These are phyloP conservation scores for Rhytidhysteron rufulum DNA, from an alignment of 2,329 filamentous ascomycete species.

Conservation along the genomic window DNA sequence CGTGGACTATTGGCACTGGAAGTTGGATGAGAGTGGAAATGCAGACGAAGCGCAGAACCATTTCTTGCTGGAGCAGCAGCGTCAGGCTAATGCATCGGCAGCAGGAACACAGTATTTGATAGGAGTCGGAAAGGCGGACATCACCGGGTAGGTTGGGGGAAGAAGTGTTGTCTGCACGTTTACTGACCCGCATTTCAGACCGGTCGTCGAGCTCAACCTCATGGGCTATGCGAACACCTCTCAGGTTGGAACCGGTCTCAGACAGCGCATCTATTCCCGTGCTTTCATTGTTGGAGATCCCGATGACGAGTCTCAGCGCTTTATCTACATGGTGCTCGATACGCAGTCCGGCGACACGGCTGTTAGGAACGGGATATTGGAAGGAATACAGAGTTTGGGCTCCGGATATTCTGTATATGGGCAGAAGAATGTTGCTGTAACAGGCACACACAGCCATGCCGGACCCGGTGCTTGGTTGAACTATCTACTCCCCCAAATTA, in stretches of 20 bases:
- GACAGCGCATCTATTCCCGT: slow-evolving; percentile 83
- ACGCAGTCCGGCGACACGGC: slow-evolving; percentile 86
- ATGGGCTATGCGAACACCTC: slow-evolving; percentile 88
- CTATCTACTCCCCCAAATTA: slow-evolving; percentile 88
- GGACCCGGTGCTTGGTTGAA: slow-evolving; percentile 93
- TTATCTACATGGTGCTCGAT: slow-evolving; percentile 86
- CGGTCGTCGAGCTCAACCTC: slow-evolving; percentile 84
- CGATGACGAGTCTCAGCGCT: slow-evolving; percentile 63
- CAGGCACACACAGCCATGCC: slow-evolving; percentile 88
- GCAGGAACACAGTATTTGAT: slow-evolving; percentile 55
- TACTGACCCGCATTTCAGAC: slow-evolving; percentile 44
- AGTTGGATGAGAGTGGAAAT: slow-evolving; percentile 17
- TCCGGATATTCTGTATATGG: slow-evolving; percentile 70
- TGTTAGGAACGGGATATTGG: slow-evolving; percentile 78
- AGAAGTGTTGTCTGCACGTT: not conserved
- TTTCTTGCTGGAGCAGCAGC: slow-evolving; percentile 20
- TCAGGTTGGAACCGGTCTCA: slow-evolving; percentile 77
- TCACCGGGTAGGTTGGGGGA: slow-evolving; percentile 56
- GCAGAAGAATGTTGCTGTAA: slow-evolving; percentile 79
- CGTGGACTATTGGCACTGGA: slow-evolving; percentile 34
- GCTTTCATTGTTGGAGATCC: slow-evolving; percentile 81
- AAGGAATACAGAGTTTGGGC: slow-evolving; percentile 67
- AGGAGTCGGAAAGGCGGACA: slow-evolving; percentile 68
- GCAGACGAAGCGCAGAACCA: slow-evolving; percentile 22
- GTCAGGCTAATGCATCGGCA: slow-evolving; percentile 20